Evolutionary conservation across 2,329 filamentous ascomycete species (phyloP).

Genomic region (Colletotrichum kahawae): DNA sequence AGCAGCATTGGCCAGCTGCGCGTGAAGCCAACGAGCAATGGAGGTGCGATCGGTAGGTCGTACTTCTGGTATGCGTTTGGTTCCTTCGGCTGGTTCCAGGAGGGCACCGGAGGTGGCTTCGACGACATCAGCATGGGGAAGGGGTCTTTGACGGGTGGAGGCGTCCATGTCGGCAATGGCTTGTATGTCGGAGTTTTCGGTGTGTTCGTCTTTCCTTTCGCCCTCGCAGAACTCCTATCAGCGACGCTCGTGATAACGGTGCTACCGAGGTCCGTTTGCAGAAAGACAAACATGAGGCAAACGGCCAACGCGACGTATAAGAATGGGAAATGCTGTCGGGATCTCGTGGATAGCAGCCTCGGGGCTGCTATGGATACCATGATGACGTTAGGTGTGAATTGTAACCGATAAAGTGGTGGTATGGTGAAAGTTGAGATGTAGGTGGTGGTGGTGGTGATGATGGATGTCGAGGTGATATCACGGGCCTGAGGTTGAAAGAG

Average conservation of each 20-base stretch:
- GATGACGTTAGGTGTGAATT: background rate
- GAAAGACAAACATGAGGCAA: background rate
- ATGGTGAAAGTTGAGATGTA: background rate
- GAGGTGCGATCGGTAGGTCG: conserved; percentile 44
- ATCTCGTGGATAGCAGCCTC: background rate
- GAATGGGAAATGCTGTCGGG: background rate
- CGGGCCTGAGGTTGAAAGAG: background rate
- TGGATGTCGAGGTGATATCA: background rate
- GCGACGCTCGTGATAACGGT: background rate
- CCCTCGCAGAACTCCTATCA: background rate
- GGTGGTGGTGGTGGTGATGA: background rate
- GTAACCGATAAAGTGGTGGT: background rate
- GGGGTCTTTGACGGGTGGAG: conserved; percentile 45
- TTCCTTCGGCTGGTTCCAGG: conserved; percentile 46
- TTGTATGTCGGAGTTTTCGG: conserved; percentile 10
- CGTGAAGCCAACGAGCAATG: conserved; percentile 64
- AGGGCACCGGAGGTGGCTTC: conserved; percentile 44
- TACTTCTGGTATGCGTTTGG: conserved; percentile 41
- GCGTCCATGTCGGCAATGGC: conserved; percentile 23
- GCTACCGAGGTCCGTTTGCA: background rate
- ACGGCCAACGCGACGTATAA: background rate
- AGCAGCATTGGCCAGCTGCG: conserved; percentile 59
- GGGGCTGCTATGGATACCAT: conserved; percentile 13
- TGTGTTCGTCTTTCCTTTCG: background rate
- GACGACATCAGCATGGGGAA: conserved; percentile 44